These are phyloP conservation scores for Whalleya microplaca DNA, from an alignment of 2,329 filamentous ascomycete genomes.

Conservation along the genomic window DNA sequence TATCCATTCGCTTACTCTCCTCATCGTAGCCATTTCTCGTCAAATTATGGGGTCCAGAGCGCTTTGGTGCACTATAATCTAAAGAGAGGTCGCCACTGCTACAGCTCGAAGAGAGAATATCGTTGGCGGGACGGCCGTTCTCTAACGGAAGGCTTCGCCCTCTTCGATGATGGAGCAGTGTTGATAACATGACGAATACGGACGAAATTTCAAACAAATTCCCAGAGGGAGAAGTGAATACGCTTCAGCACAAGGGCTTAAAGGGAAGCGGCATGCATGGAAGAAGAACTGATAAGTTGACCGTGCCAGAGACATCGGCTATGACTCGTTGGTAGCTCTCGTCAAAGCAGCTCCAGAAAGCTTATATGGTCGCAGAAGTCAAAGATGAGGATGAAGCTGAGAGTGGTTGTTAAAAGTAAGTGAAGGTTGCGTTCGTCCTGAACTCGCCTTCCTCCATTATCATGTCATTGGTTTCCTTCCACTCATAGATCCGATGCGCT, in stretches of 20 bases:
- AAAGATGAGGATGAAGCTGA: background rate
- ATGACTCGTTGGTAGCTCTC: background rate
- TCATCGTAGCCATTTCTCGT: conserved; percentile 33
- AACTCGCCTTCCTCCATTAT: background rate
- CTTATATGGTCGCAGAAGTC: background rate
- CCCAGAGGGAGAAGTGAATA: background rate
- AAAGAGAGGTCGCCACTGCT: background rate
- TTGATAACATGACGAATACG: conserved; percentile 6
- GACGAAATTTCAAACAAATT: background rate
- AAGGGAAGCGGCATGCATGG: background rate
- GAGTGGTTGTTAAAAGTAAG: background rate
- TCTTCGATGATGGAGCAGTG: background rate
- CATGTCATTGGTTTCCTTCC: background rate
- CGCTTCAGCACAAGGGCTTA: background rate
- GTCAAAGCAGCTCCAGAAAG: background rate
- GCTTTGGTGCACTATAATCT: conserved; percentile 18
- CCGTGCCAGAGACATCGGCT: background rate
- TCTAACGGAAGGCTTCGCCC: background rate
- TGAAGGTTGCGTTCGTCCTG: background rate
- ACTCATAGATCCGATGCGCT: background rate
- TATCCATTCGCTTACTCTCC: conserved; percentile 28
- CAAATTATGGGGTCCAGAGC: conserved; percentile 29
- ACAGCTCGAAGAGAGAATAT: background rate
- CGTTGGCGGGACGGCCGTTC: background rate
- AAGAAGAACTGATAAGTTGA: background rate